A percentile compares a stretch with the other conserved stretches of the same genome.
Evolutionary conservation across 306 rosid genomes (phyloP).

Genomic region (Macrotyloma uniflorum): DNA sequence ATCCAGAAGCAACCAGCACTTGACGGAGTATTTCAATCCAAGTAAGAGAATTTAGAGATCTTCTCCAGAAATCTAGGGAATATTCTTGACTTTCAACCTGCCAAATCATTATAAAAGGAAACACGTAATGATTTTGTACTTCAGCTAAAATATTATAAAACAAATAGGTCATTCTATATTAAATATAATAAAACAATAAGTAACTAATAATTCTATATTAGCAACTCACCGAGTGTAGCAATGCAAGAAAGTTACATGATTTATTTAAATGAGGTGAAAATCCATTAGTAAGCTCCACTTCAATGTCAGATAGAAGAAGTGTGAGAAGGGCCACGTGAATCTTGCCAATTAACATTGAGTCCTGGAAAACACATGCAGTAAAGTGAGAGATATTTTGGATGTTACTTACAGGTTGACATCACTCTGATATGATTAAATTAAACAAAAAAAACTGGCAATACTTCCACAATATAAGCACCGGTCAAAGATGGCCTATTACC

Average conservation of each 20-base stretch:
- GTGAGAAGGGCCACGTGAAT: conserved; percentile 81
- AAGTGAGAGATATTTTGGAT: conserved; percentile 28
- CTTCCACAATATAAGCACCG: conserved; percentile 26
- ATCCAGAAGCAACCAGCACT: conserved; percentile 92
- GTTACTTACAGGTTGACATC: conserved; percentile 10
- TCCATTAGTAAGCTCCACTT: conserved; percentile 62
- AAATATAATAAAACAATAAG: too few relatives aligned
- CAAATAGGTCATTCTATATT: too few relatives aligned
- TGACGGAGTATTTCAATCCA: conserved; percentile 94
- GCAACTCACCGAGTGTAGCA: conserved; percentile 86
- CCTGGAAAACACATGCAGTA: conserved; percentile 53
- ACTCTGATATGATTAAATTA: conserved; percentile 25
- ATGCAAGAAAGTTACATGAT: conserved; percentile 90
- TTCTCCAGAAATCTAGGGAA: conserved; percentile 74
- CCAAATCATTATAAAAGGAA: conserved; percentile 43
- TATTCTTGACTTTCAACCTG: conserved; percentile 77
- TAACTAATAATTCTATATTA: too few relatives aligned
- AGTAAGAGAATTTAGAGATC: conserved; percentile 79
- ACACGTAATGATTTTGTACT: conserved; percentile 6
- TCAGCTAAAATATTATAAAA: conserved; percentile 1
- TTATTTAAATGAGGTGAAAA: conserved; percentile 63
- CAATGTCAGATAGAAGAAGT: conserved; percentile 77
- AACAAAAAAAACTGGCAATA: conserved; percentile 18
- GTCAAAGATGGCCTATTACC: conserved; percentile 60
- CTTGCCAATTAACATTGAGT: conserved; percentile 84